Percentiles rank a stretch among this genome's conserved stretches.
phyloP scores from a whole-genome alignment of 805 yeast genomes.

The Phaffomyces opuntiae region DNA sequence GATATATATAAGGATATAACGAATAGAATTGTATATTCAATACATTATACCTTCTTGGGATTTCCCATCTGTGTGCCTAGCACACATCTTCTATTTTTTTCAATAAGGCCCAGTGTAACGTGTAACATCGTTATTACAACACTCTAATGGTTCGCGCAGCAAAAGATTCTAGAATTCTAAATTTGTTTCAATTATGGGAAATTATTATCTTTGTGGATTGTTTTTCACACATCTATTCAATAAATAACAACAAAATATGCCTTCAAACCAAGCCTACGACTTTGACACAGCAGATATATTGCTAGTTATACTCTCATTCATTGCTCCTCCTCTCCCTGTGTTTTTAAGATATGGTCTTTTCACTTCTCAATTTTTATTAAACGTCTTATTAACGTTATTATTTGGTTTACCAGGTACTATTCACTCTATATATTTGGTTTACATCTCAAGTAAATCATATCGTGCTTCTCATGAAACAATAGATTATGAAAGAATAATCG shows the following conservation, averaged over 20 bases:
- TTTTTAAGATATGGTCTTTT: slow-evolving; percentile 55
- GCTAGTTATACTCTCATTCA: slow-evolving; percentile 50
- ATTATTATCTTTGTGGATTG: too few species aligned
- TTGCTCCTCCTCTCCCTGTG: slow-evolving; percentile 73
- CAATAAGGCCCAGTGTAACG: too few species aligned
- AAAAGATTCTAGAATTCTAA: too few species aligned
- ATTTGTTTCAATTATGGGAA: too few species aligned
- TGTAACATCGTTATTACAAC: too few species aligned
- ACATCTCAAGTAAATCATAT: slow-evolving; percentile 1
- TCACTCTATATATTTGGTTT: slow-evolving; percentile 44
- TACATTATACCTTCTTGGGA: too few species aligned
- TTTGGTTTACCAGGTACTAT: slow-evolving; percentile 74
- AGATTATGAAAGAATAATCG: slow-evolving; percentile 20
- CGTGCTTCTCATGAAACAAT: neutral
- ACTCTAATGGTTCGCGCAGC: too few species aligned
- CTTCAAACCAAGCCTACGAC: slow-evolving; percentile 2
- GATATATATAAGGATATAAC: too few species aligned
- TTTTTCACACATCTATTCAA: too few species aligned
- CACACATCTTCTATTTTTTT: too few species aligned
- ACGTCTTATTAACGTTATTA: slow-evolving; percentile 57
- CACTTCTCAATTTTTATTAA: slow-evolving; percentile 47
- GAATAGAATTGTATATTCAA: too few species aligned
- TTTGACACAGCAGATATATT: slow-evolving; percentile 38
- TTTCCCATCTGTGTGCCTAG: too few species aligned
- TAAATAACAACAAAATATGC: neutral